Evolutionary conservation across 805 yeast species (phyloP).

Genomic region (Yarrowia alimentaria): DNA sequence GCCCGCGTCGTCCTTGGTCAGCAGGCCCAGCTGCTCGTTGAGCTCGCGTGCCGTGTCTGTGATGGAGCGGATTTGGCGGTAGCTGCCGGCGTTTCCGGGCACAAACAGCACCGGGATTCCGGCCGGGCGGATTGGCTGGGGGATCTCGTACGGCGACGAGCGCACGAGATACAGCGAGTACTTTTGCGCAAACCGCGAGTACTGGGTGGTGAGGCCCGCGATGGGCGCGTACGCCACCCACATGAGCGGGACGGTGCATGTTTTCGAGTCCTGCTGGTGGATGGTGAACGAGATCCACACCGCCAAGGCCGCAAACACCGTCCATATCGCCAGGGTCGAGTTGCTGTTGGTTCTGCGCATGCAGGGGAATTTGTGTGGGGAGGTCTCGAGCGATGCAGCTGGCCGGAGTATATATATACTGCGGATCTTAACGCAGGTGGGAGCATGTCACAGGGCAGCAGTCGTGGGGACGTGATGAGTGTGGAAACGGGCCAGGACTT

Average conservation of each 20-base stretch:
- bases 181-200: slow-evolving; percentile 70
- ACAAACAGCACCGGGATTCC: slow-evolving; percentile 91
- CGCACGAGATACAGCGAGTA: slow-evolving; percentile 83
- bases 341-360: slow-evolving; percentile 21
- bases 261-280: slow-evolving; percentile 26
- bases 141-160: slow-evolving; percentile 49
- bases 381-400: too few species aligned
- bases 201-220: slow-evolving; percentile 39
- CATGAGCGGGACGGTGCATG: slow-evolving; percentile 33
- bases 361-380: too few species aligned
- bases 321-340: slow-evolving; percentile 23
- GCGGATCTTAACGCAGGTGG: too few species aligned
- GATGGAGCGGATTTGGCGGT: slow-evolving; percentile 52
- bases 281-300: slow-evolving; percentile 15
- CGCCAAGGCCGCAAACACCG: slow-evolving; percentile 15
- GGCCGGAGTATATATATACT: too few species aligned
- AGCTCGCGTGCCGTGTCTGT: slow-evolving; percentile 12
- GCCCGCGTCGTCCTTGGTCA: slow-evolving; percentile 38
- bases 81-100: slow-evolving; percentile 98
- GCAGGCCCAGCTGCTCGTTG: slow-evolving; percentile 32
- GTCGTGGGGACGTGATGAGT: too few species aligned
- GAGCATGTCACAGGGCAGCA: too few species aligned
- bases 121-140: slow-evolving; percentile 41
- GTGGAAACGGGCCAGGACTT: too few species aligned
- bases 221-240: slow-evolving; percentile 33